Conservation (phyloP, 257 asterid species). For the Cordia subcordata region DNA sequence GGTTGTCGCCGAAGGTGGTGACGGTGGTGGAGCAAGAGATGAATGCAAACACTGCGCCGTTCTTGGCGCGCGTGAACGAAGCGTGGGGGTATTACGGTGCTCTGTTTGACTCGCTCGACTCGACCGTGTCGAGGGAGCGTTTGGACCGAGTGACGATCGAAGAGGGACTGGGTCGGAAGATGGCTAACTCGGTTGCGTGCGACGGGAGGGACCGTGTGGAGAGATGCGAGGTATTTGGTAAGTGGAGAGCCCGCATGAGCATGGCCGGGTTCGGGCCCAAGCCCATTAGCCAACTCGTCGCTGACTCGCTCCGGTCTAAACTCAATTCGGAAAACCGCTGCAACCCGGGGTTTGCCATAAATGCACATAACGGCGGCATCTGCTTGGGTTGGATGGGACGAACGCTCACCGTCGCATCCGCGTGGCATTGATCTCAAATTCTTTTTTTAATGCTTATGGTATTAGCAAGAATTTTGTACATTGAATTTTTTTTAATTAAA, state of each 20-base stretch:
- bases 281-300: constrained; percentile 46
- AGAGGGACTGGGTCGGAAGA: constrained; percentile 65
- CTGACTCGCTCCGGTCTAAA: constrained; percentile 50
- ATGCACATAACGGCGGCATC: constrained; percentile 62
- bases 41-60: constrained; percentile 67
- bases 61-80: constrained; percentile 63
- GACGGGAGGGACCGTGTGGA: constrained; percentile 88
- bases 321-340: constrained; percentile 70
- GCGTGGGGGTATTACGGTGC: constrained; percentile 56
- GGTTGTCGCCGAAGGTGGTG: constrained; percentile 55
- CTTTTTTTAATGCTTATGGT: constrained; percentile 21
- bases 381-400: constrained; percentile 92
- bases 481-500: no score
- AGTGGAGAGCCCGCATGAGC: constrained; percentile 84
- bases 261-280: constrained; percentile 72
- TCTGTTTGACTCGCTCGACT: constrained; percentile 64
- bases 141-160: constrained; percentile 57
- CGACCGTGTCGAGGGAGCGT: constrained; percentile 39
- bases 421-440: constrained; percentile 62
- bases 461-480: neutral
- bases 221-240: constrained; percentile 79
- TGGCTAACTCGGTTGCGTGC: constrained; percentile 83
- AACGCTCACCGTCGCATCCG: constrained; percentile 73
- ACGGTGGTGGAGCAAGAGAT: constrained; percentile 81
- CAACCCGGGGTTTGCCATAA: constrained; percentile 73